phyloP scores from a whole-genome alignment of 2,329 filamentous ascomycete species.

The Apiospora kogelbergensis region DNA sequence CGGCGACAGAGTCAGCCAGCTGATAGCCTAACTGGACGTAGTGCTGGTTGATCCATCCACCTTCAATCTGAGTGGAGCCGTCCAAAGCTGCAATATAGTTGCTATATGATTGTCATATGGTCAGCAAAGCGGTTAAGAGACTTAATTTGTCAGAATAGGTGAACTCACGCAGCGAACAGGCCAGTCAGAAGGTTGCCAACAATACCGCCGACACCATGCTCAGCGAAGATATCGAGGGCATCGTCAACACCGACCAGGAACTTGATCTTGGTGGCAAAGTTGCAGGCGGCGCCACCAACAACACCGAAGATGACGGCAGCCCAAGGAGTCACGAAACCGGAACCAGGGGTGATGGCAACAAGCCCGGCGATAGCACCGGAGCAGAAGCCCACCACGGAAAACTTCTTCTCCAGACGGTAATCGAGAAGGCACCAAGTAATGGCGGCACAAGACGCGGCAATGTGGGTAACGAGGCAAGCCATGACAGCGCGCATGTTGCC shows the following conservation, averaged over 20 bases:
- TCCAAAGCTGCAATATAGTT: constrained; percentile 74
- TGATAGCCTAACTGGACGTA: constrained; percentile 72
- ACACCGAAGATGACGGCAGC: constrained; percentile 59
- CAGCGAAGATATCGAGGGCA: constrained; percentile 86
- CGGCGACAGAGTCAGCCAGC: constrained; percentile 65
- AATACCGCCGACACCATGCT: constrained; percentile 83
- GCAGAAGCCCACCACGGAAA: constrained; percentile 92
- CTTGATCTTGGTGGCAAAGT: constrained; percentile 85
- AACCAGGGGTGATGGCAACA: constrained; percentile 82
- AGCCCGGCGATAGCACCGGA: constrained; percentile 85
- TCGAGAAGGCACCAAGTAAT: constrained; percentile 85
- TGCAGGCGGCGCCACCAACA: constrained; percentile 66
- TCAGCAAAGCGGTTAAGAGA: constrained; percentile 11
- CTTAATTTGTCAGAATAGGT: too few species aligned
- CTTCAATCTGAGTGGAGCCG: constrained; percentile 56
- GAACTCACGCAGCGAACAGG: constrained; percentile 67
- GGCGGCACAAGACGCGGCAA: constrained; percentile 78
- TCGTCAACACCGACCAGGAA: constrained; percentile 76
- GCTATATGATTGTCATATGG: constrained; percentile 30
- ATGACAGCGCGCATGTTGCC: constrained; percentile 87
- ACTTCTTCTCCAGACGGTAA: constrained; percentile 89
- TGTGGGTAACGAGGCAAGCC: constrained; percentile 85
- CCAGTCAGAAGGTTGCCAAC: constrained; percentile 77
- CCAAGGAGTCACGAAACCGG: constrained; percentile 75
- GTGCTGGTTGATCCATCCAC: constrained; percentile 72